A percentile compares a stretch with the other conserved stretches of the same genome.
These are phyloP conservation scores for Capsicum chinense DNA, from an alignment of 257 asterid genomes.

Conservation along the genomic window DNA sequence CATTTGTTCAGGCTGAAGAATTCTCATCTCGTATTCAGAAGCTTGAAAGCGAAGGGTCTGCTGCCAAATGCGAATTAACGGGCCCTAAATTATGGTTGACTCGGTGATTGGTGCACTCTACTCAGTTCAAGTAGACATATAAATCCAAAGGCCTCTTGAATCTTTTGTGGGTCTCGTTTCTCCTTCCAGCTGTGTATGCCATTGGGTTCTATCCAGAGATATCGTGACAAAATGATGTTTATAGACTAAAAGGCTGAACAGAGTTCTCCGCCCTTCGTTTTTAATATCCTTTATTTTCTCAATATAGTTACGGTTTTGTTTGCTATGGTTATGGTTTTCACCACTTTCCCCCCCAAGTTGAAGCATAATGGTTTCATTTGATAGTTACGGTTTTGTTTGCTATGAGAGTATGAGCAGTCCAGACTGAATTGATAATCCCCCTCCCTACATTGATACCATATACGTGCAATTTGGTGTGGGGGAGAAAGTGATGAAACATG, in stretches of 20 bases:
- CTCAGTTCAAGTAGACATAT: not conserved
- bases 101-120: constrained; percentile 33
- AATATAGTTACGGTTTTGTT: not conserved
- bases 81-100: constrained; percentile 70
- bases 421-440: not conserved
- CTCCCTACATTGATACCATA: not conserved
- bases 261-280: too few species aligned
- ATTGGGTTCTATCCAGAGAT: not conserved
- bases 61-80: constrained; percentile 49
- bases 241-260: not conserved
- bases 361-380: too few species aligned
- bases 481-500: not conserved
- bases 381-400: not conserved
- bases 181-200: not conserved
- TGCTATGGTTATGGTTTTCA: not conserved
- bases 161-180: not conserved
- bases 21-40: constrained; percentile 81
- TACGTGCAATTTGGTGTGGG: not conserved
- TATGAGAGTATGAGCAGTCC: not conserved
- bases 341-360: too few species aligned
- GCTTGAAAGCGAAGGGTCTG: constrained; percentile 76
- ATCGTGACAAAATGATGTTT: not conserved
- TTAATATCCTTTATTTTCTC: not conserved
- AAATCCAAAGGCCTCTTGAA: constrained; percentile 5
- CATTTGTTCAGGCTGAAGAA: constrained; percentile 68